Conservation (phyloP, 495 filamentous ascomycete genomes). For the Podospora conica region DNA sequence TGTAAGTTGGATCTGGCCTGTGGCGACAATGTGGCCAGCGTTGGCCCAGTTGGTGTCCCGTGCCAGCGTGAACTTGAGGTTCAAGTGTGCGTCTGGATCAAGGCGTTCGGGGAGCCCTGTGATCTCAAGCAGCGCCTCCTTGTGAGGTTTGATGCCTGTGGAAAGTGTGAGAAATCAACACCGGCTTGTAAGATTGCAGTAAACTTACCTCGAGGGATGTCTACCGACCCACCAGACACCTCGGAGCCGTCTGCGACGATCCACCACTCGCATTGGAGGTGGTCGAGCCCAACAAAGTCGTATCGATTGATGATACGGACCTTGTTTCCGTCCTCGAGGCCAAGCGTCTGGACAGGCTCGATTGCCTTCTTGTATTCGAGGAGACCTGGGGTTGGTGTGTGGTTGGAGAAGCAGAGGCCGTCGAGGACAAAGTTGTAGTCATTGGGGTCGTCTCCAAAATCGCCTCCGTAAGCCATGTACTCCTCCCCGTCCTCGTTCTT, state of each 20-base stretch:
- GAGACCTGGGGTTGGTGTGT: constrained; percentile 55
- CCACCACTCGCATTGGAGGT: constrained; percentile 42
- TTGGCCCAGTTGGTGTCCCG: constrained; percentile 39
- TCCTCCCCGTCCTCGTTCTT: constrained; percentile 47
- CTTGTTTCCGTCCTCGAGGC: constrained; percentile 19
- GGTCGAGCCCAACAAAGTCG: constrained; percentile 46
- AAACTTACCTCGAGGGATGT: constrained; percentile 30
- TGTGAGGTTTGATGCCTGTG: constrained; percentile 31
- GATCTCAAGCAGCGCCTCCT: constrained; percentile 27
- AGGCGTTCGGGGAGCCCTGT: constrained; percentile 12
- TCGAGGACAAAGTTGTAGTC: constrained; percentile 66
- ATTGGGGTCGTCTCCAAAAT: constrained; percentile 65
- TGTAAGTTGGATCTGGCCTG: constrained; percentile 42
- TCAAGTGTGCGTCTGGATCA: constrained; percentile 36
- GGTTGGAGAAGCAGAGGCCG: constrained; percentile 55
- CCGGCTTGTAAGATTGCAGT: neutral
- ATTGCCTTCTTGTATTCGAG: constrained; percentile 60
- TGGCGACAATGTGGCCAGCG: constrained; percentile 44
- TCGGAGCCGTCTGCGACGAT: constrained; percentile 35
- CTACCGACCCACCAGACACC: constrained; percentile 22
- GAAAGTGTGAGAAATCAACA: constrained; percentile 14
- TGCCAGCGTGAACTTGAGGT: constrained; percentile 39
- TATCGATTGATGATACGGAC: constrained; percentile 49
- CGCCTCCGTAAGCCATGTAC: constrained; percentile 66
- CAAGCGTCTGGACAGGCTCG: constrained; percentile 50